Conservation (phyloP, 306 rosid genomes). For the Lotus japonicus region DNA sequence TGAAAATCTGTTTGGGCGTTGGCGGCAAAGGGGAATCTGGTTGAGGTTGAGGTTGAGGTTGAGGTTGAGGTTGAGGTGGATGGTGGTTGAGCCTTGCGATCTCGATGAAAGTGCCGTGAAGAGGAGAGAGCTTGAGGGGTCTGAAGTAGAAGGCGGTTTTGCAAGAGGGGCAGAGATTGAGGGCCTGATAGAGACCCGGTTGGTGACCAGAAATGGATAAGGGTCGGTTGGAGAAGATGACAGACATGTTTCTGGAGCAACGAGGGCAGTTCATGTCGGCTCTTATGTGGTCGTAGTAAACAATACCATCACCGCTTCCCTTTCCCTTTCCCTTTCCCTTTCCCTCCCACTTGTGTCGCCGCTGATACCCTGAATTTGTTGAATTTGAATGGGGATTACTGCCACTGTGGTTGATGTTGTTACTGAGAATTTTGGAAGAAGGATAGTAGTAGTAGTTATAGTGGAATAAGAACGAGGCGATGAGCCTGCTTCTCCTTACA, state of each 20-base stretch:
- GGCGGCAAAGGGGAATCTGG: background rate
- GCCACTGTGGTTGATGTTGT: too few species aligned
- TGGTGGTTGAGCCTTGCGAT: conserved; percentile 49
- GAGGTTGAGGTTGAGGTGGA: too few species aligned
- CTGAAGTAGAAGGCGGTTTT: conserved; percentile 60
- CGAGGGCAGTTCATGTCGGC: conserved; percentile 61
- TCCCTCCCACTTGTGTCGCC: conserved; percentile 19
- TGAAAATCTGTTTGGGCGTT: conserved; percentile 53
- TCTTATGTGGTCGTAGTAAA: conserved; percentile 38
- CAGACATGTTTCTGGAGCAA: conserved; percentile 42
- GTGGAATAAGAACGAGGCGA: background rate
- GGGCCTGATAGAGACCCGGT: conserved; percentile 51
- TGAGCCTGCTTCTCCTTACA: background rate
- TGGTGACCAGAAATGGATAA: conserved; percentile 45
- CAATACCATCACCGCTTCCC: background rate
- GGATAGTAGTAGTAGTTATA: too few species aligned
- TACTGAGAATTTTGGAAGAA: background rate
- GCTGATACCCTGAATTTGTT: background rate
- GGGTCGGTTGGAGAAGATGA: conserved; percentile 65
- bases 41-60: background rate
- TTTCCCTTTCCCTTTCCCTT: too few species aligned
- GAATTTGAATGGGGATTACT: background rate
- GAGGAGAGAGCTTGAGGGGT: conserved; percentile 56
- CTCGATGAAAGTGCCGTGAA: conserved; percentile 61
- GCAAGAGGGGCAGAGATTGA: conserved; percentile 56